These are phyloP conservation scores for Talaromyces islandicus DNA, from an alignment of 2,329 filamentous ascomycete species.

Conservation along the genomic window DNA sequence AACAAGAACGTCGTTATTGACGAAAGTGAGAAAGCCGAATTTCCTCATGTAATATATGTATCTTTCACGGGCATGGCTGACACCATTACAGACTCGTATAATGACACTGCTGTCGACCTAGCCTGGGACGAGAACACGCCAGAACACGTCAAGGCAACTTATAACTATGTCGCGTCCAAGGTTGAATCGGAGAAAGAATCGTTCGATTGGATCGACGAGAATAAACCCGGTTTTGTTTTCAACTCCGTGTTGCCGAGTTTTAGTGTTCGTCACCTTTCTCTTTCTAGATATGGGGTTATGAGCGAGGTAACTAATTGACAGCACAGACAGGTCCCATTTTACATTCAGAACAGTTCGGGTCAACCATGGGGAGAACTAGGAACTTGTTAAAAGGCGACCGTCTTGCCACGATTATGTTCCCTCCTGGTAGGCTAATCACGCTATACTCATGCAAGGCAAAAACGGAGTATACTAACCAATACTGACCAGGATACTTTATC, in stretches of 20 bases:
- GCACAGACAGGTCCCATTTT: neutral
- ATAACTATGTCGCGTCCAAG: slow-evolving; percentile 42
- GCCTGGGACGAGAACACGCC: slow-evolving; percentile 13
- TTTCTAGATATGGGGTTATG: too few species aligned
- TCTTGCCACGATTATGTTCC: neutral
- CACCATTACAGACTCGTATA: neutral
- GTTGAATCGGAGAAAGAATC: slow-evolving; percentile 39
- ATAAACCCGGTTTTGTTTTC: slow-evolving; percentile 37
- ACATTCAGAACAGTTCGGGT: neutral
- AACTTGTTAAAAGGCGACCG: neutral
- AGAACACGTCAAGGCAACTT: slow-evolving; percentile 18
- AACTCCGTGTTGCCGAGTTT: slow-evolving; percentile 29
- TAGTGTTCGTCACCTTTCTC: slow-evolving; percentile 18
- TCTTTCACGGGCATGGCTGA: neutral
- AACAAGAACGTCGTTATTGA: slow-evolving; percentile 1
- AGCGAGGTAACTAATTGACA: too few species aligned
- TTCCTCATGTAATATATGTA: neutral
- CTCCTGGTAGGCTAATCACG: neutral
- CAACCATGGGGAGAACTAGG: neutral
- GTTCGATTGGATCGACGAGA: slow-evolving; percentile 39
- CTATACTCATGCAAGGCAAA: neutral
- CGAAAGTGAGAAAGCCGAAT: neutral
- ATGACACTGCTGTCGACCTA: neutral
- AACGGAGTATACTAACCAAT: neutral
- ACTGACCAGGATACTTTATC: slow-evolving; percentile 34